Evolutionary conservation across 2,329 filamentous ascomycete species (phyloP).

Genomic region (Blumeriella jaapii): DNA sequence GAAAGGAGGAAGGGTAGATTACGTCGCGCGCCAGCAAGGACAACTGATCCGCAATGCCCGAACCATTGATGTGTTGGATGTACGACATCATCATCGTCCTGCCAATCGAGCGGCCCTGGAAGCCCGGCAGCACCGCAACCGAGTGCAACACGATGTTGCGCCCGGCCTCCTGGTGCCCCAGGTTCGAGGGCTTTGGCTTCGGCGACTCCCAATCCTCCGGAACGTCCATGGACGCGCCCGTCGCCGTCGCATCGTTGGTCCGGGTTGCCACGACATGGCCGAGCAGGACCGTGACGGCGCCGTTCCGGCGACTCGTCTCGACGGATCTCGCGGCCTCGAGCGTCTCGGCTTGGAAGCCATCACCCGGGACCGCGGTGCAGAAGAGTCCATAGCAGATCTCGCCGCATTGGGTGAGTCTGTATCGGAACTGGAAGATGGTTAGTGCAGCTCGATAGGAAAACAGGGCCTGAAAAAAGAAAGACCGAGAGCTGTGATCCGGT

Average conservation of each 20-base stretch:
- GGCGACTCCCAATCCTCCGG: constrained; percentile 53
- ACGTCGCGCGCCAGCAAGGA: constrained; percentile 67
- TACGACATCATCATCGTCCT: constrained; percentile 65
- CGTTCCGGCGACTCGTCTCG: constrained; percentile 46
- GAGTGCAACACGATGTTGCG: constrained; percentile 73
- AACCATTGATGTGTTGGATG: constrained; percentile 61
- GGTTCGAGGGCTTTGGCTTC: constrained; percentile 32
- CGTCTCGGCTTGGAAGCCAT: constrained; percentile 41
- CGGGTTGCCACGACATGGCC: constrained; percentile 71
- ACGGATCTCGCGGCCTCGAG: constrained; percentile 42
- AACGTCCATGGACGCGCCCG: constrained; percentile 65
- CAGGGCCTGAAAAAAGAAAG: neutral
- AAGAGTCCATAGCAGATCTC: constrained; percentile 74
- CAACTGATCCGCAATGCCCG: constrained; percentile 58
- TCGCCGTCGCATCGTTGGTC: constrained; percentile 49
- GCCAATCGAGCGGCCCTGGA: constrained; percentile 64
- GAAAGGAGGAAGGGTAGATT: no score
- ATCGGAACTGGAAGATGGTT: constrained; percentile 47
- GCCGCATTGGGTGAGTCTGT: constrained; percentile 63
- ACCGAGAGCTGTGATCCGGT: neutral
- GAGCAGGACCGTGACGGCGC: constrained; percentile 50
- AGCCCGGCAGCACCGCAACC: constrained; percentile 63
- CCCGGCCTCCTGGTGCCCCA: constrained; percentile 64
- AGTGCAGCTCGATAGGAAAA: constrained; percentile 7
- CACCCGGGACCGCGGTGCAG: constrained; percentile 45